Evolutionary conservation across 2,329 filamentous ascomycete genomes (phyloP), one percentile per base, ranked within the genome.

Genomic region (Phialophora macrospora): DNA sequence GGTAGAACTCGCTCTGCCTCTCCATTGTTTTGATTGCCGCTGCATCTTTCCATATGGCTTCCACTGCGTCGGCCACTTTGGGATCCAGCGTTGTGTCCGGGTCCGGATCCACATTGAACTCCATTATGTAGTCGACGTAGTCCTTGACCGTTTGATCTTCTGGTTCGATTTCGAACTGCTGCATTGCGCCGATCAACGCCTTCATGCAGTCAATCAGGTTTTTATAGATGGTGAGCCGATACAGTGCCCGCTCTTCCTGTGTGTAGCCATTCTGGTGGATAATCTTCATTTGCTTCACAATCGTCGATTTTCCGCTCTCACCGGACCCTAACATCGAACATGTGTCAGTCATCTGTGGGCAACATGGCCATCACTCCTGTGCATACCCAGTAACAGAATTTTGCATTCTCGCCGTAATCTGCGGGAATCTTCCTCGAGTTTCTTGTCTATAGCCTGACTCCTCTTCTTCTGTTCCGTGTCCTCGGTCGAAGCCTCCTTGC

Each of bases 261-360:
- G 92, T 93, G 80, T 99, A 99, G 67, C 95, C 95, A 80, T 97
- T 97, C 74, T 98, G 90, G 76, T 99, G 95, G 75, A 99, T 98
- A 74, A 99, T 99, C 81, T 98, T 99, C 95, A 99, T 99, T 84
- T 99, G 95, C 80, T 99, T 99, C 73, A 99, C 95, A 74, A 99
- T 98, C 9, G 95, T 99, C 65, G 95, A 98, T 81, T 99, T 99
- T 72, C 95, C 95, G 80, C 94, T 98, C 82, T 99, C 95, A 71
- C 95, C 95, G 71, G 95, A 98, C 71, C 95, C 95, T 97, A 77
- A 34, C 59, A 64, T 32, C 49, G 46, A 17, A 17, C 38, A 44
- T 9, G 38, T 60, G 57, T 69, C 62, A 69, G 64, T 67, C 32
- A 44, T 49, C 28, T 14, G 49, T 41, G n/a, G 62, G 60, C 52